Percentiles rank a stretch among this genome's conserved stretches.
These are phyloP conservation scores for Yarrowia alimentaria DNA, from an alignment of 805 yeast genomes.

Conservation along the genomic window DNA sequence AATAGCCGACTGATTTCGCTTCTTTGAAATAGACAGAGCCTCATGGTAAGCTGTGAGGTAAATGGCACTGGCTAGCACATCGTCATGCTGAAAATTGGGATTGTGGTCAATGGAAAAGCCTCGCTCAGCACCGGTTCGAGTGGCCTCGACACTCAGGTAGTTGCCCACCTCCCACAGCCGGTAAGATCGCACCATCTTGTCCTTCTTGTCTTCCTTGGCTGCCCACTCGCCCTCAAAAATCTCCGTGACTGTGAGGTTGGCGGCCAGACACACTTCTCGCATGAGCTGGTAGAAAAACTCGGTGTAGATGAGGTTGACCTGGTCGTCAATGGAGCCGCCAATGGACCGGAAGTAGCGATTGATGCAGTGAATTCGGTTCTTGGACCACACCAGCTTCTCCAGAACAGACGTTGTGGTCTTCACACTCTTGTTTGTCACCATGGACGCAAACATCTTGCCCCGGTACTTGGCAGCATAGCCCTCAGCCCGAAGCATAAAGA, in stretches of 20 bases:
- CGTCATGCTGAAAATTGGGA: constrained; percentile 10
- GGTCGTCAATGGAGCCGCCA: constrained; percentile 15
- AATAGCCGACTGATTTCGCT: not conserved
- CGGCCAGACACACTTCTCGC: constrained; percentile 18
- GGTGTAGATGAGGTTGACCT: constrained; percentile 20
- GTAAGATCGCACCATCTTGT: constrained; percentile 20
- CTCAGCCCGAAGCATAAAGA: constrained; percentile 7
- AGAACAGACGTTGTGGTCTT: not conserved
- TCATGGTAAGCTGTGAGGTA: constrained; percentile 8
- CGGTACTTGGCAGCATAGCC: constrained; percentile 18
- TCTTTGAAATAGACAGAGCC: constrained; percentile 2
- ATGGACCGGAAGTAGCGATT: constrained; percentile 4
- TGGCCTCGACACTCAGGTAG: constrained; percentile 10
- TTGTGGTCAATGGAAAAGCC: constrained; percentile 3
- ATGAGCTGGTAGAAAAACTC: constrained; percentile 18
- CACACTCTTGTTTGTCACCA: not conserved
- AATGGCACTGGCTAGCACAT: not conserved
- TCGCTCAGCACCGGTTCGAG: constrained; percentile 11
- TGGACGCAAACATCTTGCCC: constrained; percentile 3
- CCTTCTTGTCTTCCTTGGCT: constrained; percentile 17
- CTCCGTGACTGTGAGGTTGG: constrained; percentile 5
- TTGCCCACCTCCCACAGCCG: constrained; percentile 23
- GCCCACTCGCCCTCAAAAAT: constrained; percentile 23
- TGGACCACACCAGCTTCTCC: constrained; percentile 5
- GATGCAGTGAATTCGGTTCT: not conserved